phyloP scores from a whole-genome alignment of 176 grass and related monocot genomes.

The Avena eriantha region DNA sequence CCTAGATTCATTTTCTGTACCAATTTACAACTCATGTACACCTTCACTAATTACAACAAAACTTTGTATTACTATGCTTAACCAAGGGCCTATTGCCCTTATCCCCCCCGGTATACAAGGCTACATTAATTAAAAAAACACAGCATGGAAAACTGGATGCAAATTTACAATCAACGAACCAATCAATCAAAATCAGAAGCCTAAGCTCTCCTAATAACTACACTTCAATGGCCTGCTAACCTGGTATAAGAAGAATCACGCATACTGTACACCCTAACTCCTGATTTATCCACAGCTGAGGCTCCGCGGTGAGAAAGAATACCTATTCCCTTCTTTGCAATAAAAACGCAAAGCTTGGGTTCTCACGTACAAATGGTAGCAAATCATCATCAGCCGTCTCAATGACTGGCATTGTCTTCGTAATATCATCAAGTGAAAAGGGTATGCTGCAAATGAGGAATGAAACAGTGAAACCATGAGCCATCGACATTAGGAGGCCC shows the following conservation, averaged over 20 bases:
- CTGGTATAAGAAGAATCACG: constrained; percentile 56
- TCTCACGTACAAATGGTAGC: constrained; percentile 66
- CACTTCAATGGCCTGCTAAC: constrained; percentile 45
- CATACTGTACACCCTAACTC: constrained; percentile 57
- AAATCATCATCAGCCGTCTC: constrained; percentile 74
- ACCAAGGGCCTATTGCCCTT: constrained; percentile 51
- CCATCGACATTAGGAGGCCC: constrained; percentile 1
- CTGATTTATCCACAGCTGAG: constrained; percentile 58
- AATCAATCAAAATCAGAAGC: constrained; percentile 64
- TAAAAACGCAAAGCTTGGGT: constrained; percentile 95
- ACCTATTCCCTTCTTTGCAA: constrained; percentile 76
- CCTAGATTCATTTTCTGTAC: constrained; percentile 44
- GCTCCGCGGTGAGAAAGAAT: constrained; percentile 28
- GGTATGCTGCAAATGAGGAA: constrained; percentile 71
- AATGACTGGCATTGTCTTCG: constrained; percentile 73
- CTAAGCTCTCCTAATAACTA: constrained; percentile 59
- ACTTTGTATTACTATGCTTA: constrained; percentile 40
- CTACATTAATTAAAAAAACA: constrained; percentile 38
- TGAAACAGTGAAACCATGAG: constrained; percentile 36
- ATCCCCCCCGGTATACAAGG: constrained; percentile 46
- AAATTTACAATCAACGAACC: constrained; percentile 62
- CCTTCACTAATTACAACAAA: constrained; percentile 50
- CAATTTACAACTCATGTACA: constrained; percentile 62
- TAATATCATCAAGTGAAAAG: constrained; percentile 87
- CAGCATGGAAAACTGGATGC: constrained; percentile 40